Conservation (phyloP, 305 asterid genomes). For the Fraxinus platypoda region DNA sequence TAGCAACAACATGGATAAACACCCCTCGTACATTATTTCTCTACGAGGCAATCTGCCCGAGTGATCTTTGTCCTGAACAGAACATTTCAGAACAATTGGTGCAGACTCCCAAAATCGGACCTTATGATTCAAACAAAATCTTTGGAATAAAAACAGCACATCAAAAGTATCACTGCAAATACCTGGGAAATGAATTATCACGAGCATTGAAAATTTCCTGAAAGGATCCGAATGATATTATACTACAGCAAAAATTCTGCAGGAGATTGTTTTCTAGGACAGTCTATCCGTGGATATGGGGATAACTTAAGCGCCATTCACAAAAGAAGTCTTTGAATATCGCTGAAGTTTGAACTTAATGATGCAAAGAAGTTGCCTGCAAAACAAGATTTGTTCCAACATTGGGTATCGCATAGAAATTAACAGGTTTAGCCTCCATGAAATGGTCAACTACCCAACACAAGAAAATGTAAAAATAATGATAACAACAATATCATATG, state of each 20-base stretch:
- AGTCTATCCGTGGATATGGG: not conserved
- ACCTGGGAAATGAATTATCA: slow-evolving; percentile 18
- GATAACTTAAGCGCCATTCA: slow-evolving; percentile 34
- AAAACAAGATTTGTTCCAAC: slow-evolving; percentile 21
- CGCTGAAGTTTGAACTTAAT: slow-evolving; percentile 68
- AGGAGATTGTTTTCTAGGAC: slow-evolving; percentile 17
- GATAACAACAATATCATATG: not conserved
- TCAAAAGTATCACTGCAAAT: slow-evolving; percentile 19
- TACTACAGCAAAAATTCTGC: slow-evolving; percentile 2
- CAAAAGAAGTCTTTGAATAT: slow-evolving; percentile 72
- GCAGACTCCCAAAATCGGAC: slow-evolving; percentile 25
- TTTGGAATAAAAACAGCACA: slow-evolving; percentile 33
- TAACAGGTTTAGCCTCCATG: not conserved
- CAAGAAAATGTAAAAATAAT: not conserved
- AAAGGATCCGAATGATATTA: slow-evolving; percentile 18
- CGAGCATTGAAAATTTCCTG: slow-evolving; percentile 21
- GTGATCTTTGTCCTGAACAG: slow-evolving; percentile 23
- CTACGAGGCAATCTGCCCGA: not conserved
- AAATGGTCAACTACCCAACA: not conserved
- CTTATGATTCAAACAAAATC: slow-evolving; percentile 22
- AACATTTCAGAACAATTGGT: slow-evolving; percentile 21
- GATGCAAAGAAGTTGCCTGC: slow-evolving; percentile 71
- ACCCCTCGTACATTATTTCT: not conserved
- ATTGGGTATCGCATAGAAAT: not conserved
- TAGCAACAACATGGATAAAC: not conserved